Percentiles rank a stretch among this genome's conserved stretches.
phyloP scores from a whole-genome alignment of 805 yeast genomes.

The Yamadazyma paraphyllophila region DNA sequence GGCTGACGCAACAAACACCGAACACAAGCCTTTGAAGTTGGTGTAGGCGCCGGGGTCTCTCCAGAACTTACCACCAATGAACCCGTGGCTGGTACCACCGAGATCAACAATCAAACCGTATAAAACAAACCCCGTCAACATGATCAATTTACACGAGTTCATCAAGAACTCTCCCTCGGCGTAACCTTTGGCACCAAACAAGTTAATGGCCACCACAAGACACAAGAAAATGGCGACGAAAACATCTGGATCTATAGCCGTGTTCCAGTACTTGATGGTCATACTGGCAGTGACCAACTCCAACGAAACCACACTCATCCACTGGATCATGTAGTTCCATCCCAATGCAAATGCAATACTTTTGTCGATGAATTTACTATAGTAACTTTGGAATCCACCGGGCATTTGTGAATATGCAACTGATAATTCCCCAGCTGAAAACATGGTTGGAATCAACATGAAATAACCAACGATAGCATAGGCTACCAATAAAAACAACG shows the following conservation, averaged over 20 bases:
- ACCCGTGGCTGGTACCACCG: conserved; percentile 36
- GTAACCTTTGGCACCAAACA: conserved; percentile 47
- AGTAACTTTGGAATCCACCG: conserved; percentile 64
- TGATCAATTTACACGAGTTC: conserved; percentile 35
- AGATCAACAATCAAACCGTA: conserved; percentile 40
- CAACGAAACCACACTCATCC: conserved; percentile 60
- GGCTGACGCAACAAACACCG: conserved; percentile 40
- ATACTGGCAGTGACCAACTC: conserved; percentile 65
- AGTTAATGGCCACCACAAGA: conserved; percentile 44
- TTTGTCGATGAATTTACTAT: conserved; percentile 52
- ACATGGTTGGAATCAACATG: conserved; percentile 35
- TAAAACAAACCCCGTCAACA: conserved; percentile 39
- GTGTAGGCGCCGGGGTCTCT: conserved; percentile 38
- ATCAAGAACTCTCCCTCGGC: conserved; percentile 44
- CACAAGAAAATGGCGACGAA: conserved; percentile 54
- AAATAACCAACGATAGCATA: conserved; percentile 36
- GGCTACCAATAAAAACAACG: conserved; percentile 31
- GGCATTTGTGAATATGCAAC: conserved; percentile 55
- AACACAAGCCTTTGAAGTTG: conserved; percentile 39
- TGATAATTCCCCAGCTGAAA: conserved; percentile 51
- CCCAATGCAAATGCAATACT: conserved; percentile 59
- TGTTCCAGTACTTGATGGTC: conserved; percentile 58
- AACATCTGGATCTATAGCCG: conserved; percentile 50
- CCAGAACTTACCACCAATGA: conserved; percentile 44
- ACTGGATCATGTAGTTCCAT: conserved; percentile 62